phyloP scores from a whole-genome alignment of 371 early-diverging fungal species.

The Apophysomyces elegans region DNA sequence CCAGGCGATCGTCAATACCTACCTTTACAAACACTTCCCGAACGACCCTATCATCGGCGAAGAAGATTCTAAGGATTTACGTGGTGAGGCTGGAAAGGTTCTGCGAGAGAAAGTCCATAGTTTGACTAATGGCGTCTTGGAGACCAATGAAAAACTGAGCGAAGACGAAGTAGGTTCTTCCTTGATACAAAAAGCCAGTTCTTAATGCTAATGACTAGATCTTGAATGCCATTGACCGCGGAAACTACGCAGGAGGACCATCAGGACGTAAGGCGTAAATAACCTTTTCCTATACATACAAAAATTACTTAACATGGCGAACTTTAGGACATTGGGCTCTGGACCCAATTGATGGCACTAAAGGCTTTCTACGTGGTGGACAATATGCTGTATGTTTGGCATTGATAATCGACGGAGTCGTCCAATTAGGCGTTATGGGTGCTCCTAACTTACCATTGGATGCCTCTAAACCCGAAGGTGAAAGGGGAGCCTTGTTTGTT shows the following conservation, averaged over 20 bases:
- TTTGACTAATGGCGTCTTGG: slow-evolving; percentile 76
- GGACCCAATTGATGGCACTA: slow-evolving; percentile 96
- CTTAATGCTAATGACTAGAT: slow-evolving; percentile 50
- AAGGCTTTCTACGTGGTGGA: slow-evolving; percentile 95
- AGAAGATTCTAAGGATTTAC: slow-evolving; percentile 88
- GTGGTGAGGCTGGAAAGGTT: slow-evolving; percentile 65
- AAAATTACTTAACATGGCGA: no score
- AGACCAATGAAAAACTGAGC: slow-evolving; percentile 52
- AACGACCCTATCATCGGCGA: slow-evolving; percentile 92
- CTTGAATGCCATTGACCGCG: slow-evolving; percentile 87
- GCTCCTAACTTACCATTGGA: slow-evolving; percentile 91
- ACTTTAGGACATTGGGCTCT: slow-evolving; percentile 83
- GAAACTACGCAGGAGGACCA: slow-evolving; percentile 81
- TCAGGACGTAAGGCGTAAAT: slow-evolving; percentile 63
- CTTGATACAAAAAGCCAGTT: not conserved
- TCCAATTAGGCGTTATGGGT: slow-evolving; percentile 91
- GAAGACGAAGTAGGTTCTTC: slow-evolving; percentile 65
- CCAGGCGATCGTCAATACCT: slow-evolving; percentile 93
- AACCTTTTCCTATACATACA: no score
- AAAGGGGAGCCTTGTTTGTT: slow-evolving; percentile 78
- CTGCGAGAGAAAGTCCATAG: slow-evolving; percentile 80
- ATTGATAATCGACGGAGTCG: slow-evolving; percentile 86
- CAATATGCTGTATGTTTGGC: slow-evolving; percentile 98
- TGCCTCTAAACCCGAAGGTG: slow-evolving; percentile 62
- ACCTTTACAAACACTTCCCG: slow-evolving; percentile 78